Base-by-base conservation (phyloP, 1,284 basidiomycete species). In the Phylloporus sp. region DNA sequence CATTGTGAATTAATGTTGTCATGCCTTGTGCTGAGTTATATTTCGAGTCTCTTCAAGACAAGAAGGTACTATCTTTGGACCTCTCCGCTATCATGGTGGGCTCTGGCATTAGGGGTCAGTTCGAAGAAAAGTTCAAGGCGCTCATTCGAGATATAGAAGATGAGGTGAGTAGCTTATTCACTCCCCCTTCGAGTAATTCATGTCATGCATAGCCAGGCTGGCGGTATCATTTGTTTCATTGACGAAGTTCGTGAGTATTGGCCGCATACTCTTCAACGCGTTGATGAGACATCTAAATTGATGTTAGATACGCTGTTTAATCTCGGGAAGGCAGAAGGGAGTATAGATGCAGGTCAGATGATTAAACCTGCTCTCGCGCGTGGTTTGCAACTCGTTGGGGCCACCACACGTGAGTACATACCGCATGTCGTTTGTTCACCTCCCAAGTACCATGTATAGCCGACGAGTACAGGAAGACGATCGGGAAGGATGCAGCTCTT, bases 61-160 rank as follows among this genome's bases (percentile, higher is more conserved):
- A 94, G 75, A 86, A 91, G 24, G 89, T 96, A 0, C 83, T 96
- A 4, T 88, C 92, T 0, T 84, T 96, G 56, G 94, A 96, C 75
- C 81, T 96, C 3, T 84, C 93, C 0, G 86, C 88, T 2, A 86
- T 96, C 29, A 86, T 97, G 78, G 93, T 92, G 18, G 95, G 95
- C 5, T 93, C 95, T 0, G 94, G 93, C 0, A 90, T 96, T 54
- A 87, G 95, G 37, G 96, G 95, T 3, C 90, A 94, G 65, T 97
- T 97, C 64, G 95, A 98, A 70, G 93, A 94, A 74, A 95, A 95
- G 70, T 95, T 97, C 84, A 95, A 95, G 75, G 88, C 87, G 0
- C 80, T 96, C 10, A 82, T 97, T 32, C 86, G 86, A 47, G 95
- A 98, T 72, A 95, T 98, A 64, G 93, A 96, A 72, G 92, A 90